Base-by-base conservation (phyloP, 2,329 filamentous ascomycete species). In the Aspergillus sp. region DNA sequence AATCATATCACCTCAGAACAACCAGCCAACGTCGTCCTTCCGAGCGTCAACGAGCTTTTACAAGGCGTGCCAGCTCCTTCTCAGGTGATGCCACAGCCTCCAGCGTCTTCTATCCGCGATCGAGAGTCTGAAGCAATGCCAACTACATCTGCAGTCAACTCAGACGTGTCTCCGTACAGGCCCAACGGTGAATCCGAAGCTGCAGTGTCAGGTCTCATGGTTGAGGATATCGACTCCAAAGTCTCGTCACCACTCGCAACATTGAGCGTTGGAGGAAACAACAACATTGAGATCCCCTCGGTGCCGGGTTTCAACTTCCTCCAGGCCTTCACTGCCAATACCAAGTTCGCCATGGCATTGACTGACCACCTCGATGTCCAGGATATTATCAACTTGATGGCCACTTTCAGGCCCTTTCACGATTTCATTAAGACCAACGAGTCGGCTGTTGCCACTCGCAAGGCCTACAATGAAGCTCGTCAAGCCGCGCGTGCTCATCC, bases 391-490 rank as follows among this genome's bases (percentile, higher is more conserved):
- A 50, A 50, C 29, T 44, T 41, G 16, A 53, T 41, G 47, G 46
- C 25, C 14, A 81, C 84, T 58, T 88, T 82, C 66, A 81, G 77
- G 50, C 75, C 80, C 32, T 87, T 89, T 64, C 81, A 90, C 64
- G 67, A 73, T 45, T 75, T 84, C 23, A 68, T 89, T 62, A 81
- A 87, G 64, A 73, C 75, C 47, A 77, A 86, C 59, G 79, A 86
- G 65, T 79, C 79, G 7, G 81, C 81, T 34, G 80, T 82, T 52
- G 77, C 90, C 47, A 72, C 80, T 36, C 70, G 77, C 16, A 83
- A 83, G 71, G 80, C 84, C 1, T 67, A 69, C 1, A 63, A 74
- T 49, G 79, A 80, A 61, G 82, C 82, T 1, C 81, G 83, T 0
- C 74, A 81, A 25, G 79, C 85, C 0, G 76, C 40, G 19, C 40